Percentiles rank a stretch among this genome's conserved stretches.
Conservation (phyloP, 805 yeast genomes). For the Ogataea haglerorum region DNA sequence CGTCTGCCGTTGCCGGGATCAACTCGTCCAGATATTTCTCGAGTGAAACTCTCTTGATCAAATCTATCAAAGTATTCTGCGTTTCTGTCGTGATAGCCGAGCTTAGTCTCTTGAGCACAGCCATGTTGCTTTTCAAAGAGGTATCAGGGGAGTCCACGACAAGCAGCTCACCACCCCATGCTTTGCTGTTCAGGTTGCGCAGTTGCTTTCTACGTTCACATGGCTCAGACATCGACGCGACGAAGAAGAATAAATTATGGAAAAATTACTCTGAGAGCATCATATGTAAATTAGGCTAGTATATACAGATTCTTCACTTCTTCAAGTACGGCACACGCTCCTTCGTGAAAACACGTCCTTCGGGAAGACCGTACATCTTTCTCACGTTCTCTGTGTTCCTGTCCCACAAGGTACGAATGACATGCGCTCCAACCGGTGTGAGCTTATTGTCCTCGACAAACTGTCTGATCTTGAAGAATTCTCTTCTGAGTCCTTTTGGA, state of each 20-base stretch:
- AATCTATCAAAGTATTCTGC: slow-evolving; percentile 48
- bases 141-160: slow-evolving; percentile 50
- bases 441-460: slow-evolving; percentile 57
- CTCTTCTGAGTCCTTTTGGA: slow-evolving; percentile 33
- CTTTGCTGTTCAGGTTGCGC: slow-evolving; percentile 39
- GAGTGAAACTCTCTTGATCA: slow-evolving; percentile 58
- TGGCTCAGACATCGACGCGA: slow-evolving; percentile 1
- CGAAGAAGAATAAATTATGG: not conserved
- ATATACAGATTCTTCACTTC: slow-evolving; percentile 11
- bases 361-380: slow-evolving; percentile 64
- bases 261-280: not conserved
- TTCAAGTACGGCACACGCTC: slow-evolving; percentile 36
- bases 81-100: slow-evolving; percentile 54
- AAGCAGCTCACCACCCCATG: slow-evolving; percentile 53
- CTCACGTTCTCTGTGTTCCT: slow-evolving; percentile 66
- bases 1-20: slow-evolving; percentile 58
- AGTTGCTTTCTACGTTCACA: slow-evolving; percentile 31
- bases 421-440: slow-evolving; percentile 84
- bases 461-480: slow-evolving; percentile 65
- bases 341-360: slow-evolving; percentile 72
- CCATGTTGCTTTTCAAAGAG: slow-evolving; percentile 77
- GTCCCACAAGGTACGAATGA: slow-evolving; percentile 87
- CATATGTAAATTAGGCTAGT: not conserved
- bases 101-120: slow-evolving; percentile 69
- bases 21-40: slow-evolving; percentile 76